A percentile compares a stretch with the other conserved stretches of the same genome.
These are phyloP conservation scores for Trichocladium antarcticum DNA, from an alignment of 495 filamentous ascomycete species.

Conservation along the genomic window DNA sequence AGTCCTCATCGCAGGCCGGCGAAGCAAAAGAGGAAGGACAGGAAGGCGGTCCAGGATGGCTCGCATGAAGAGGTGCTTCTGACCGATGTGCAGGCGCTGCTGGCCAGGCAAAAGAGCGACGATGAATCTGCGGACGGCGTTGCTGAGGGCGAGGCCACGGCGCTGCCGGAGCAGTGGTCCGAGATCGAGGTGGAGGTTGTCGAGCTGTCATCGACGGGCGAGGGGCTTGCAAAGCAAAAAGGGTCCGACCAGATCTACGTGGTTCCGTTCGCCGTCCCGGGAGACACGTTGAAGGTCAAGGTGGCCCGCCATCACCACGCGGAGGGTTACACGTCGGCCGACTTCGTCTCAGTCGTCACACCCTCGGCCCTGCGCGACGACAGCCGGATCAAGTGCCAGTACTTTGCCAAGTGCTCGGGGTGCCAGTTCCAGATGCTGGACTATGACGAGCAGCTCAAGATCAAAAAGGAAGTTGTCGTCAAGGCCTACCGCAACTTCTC, in stretches of 20 bases:
- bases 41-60: slow-evolving; percentile 25
- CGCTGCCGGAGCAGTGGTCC: slow-evolving; percentile 53
- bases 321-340: slow-evolving; percentile 57
- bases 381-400: slow-evolving; percentile 61
- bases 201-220: slow-evolving; percentile 78
- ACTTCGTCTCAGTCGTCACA: slow-evolving; percentile 66
- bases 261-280: slow-evolving; percentile 75
- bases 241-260: slow-evolving; percentile 67
- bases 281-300: slow-evolving; percentile 69
- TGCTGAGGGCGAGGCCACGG: slow-evolving; percentile 9
- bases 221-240: slow-evolving; percentile 61
- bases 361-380: slow-evolving; percentile 71
- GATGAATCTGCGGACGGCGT: slow-evolving; percentile 19
- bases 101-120: slow-evolving; percentile 41
- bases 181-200: slow-evolving; percentile 70
- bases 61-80: slow-evolving; percentile 64
- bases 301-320: slow-evolving; percentile 55
- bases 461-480: slow-evolving; percentile 77
- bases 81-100: slow-evolving; percentile 53
- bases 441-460: slow-evolving; percentile 71
- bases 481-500: slow-evolving; percentile 92
- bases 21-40: slow-evolving; percentile 17
- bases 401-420: slow-evolving; percentile 78
- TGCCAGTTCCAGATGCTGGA: slow-evolving; percentile 97
- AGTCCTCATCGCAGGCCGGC: slow-evolving; percentile 9